Evolutionary conservation across 2,329 filamentous ascomycete species (phyloP), one percentile per base, ranked within the genome.

Genomic region (Leptographium procerum): DNA sequence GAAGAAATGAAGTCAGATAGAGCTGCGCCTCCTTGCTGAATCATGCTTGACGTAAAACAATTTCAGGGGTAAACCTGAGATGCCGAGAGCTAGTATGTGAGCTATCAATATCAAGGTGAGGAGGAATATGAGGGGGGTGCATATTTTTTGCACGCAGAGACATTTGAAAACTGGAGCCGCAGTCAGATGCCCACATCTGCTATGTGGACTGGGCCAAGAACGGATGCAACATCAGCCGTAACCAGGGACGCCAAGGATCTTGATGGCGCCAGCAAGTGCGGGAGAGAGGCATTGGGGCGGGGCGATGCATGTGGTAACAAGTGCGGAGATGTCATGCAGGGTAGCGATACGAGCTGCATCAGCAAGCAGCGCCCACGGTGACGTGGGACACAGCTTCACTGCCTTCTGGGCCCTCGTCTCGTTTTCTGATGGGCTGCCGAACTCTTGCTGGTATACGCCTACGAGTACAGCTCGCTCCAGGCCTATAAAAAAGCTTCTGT

Each of bases 241-340:
- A 40, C 10, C n/a, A 33, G 24, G 52, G 4, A 54, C 22, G 52
- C 52, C 33, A 52, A 52, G 51, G 13, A 43, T 26, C 5, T 10
- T 54, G 52, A 54, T 54, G 52, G 24, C 52, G 52, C 52, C 52
- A 54, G 52, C 52, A 54, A 40, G 24, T 40, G 33, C 22, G 34
- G 34, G 22, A 54, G 40, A 22, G n/a, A n/a, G 16, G 40, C n/a
- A n/a, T n/a, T n/a, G 51, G 24, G 52, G 33, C n/a, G 13, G 47
- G 47, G 47, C n/a, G n/a, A n/a, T n/a, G 7, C 13, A 28, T 28
- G 24, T 28, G 26, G 47, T 5, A 43, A 29, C 10, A 29, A 50
- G 14, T 29, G 47, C 47, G 47, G 47, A 29, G 47, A n/a, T 43
- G 19, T 19, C 19, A n/a, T 43, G 40, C 40, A n/a, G 40, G n/a